Percentiles rank a stretch among this genome's conserved stretches.
Evolutionary conservation across 2,329 filamentous ascomycete genomes (phyloP).

Genomic region (Ramularia collo-cygni): DNA sequence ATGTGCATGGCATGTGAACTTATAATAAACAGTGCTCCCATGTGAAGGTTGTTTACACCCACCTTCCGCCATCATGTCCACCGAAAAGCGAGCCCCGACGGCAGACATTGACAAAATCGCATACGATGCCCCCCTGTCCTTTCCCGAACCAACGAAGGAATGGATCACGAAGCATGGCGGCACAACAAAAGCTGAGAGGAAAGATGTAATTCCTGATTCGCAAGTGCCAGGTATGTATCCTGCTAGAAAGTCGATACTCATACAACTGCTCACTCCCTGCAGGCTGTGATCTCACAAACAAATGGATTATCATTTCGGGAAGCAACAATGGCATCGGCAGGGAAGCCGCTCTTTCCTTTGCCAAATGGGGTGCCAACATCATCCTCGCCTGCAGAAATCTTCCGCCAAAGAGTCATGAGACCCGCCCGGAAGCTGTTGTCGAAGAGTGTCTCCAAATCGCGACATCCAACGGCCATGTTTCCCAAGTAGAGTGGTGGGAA

Average conservation of each 20-base stretch:
- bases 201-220: background rate
- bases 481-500: constrained; percentile 8
- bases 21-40: too few relatives aligned
- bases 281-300: constrained; percentile 6
- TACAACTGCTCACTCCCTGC: background rate
- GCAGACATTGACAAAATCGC: constrained; percentile 3
- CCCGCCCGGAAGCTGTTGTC: constrained; percentile 19
- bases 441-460: constrained; percentile 17
- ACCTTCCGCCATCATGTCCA: background rate
- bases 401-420: constrained; percentile 16
- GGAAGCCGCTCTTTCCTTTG: constrained; percentile 22
- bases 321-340: constrained; percentile 25
- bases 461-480: constrained; percentile 3
- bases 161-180: background rate
- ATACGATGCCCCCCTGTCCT: constrained; percentile 3
- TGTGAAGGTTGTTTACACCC: too few relatives aligned
- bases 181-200: background rate
- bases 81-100: background rate
- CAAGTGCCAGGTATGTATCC: background rate
- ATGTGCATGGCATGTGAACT: too few relatives aligned
- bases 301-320: constrained; percentile 16
- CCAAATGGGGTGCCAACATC: constrained; percentile 24
- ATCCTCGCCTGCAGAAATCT: constrained; percentile 24
- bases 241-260: too few relatives aligned
- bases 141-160: background rate